A percentile compares a stretch with the other conserved stretches of the same genome.
These are phyloP conservation scores for Colletotrichum sp. DNA, from an alignment of 2,329 filamentous ascomycete genomes.

Conservation along the genomic window DNA sequence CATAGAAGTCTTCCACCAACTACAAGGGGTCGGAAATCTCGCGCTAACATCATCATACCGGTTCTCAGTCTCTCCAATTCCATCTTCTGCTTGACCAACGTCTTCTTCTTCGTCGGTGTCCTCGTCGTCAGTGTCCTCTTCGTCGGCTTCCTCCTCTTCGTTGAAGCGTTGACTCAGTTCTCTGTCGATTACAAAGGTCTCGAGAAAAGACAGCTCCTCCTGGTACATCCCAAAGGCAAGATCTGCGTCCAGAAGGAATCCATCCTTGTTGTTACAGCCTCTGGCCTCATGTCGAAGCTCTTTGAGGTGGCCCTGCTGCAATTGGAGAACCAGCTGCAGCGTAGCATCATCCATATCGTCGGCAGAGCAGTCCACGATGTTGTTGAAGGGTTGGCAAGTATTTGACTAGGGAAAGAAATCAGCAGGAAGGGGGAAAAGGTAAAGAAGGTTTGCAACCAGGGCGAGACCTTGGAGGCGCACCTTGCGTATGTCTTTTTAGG, in stretches of 20 bases:
- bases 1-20: rapidly evolving
- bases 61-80: background rate
- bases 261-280: too few species aligned
- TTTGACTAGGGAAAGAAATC: background rate
- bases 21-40: rapidly evolving
- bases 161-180: background rate
- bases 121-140: too few species aligned
- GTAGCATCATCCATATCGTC: background rate
- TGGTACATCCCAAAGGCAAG: too few species aligned
- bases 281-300: too few species aligned
- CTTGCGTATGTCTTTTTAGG: too few species aligned
- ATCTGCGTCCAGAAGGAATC: too few species aligned
- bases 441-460: background rate
- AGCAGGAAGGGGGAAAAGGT: background rate
- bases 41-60: background rate
- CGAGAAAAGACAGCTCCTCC: too few species aligned
- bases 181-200: too few species aligned
- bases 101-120: background rate
- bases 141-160: background rate
- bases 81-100: background rate
- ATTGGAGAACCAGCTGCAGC: background rate
- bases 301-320: background rate
- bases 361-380: background rate
- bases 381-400: background rate
- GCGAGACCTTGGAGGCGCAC: too few species aligned